These are phyloP conservation scores for Paecilomyces variotii DNA, from an alignment of 2,329 filamentous ascomycete species.

Conservation along the genomic window DNA sequence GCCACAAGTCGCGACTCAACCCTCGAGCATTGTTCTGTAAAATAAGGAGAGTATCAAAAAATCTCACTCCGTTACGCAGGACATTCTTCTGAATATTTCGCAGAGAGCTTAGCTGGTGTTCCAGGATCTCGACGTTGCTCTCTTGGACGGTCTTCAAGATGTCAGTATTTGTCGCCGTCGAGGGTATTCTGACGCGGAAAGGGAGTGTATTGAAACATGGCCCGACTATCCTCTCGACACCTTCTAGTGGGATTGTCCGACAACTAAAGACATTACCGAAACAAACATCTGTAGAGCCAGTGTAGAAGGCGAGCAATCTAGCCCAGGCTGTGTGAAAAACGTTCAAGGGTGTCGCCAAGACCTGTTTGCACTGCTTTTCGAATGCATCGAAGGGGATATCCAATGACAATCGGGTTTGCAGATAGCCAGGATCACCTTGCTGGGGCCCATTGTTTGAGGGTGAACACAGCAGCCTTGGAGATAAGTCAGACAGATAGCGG, in stretches of 20 bases:
- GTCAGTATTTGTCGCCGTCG: slow-evolving; percentile 44
- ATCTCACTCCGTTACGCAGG: slow-evolving; percentile 38
- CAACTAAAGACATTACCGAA: slow-evolving; percentile 85
- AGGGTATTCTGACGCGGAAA: slow-evolving; percentile 50
- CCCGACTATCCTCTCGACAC: slow-evolving; percentile 65
- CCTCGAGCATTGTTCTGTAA: slow-evolving; percentile 55
- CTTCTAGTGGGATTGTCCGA: slow-evolving; percentile 57
- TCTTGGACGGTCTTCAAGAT: slow-evolving; percentile 54
- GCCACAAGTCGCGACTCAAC: slow-evolving; percentile 45
- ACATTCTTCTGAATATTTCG: slow-evolving; percentile 57
- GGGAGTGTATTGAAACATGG: slow-evolving; percentile 91
- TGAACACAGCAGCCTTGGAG: slow-evolving; percentile 30
- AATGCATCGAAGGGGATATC: slow-evolving; percentile 38
- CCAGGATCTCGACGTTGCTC: slow-evolving; percentile 54
- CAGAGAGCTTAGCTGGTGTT: slow-evolving; percentile 67
- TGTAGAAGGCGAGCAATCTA: slow-evolving; percentile 51
- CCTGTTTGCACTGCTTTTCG: slow-evolving; percentile 42
- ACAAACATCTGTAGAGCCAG: slow-evolving; percentile 58
- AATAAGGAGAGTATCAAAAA: slow-evolving; percentile 77
- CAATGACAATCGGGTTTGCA: slow-evolving; percentile 13
- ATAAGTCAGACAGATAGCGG: slow-evolving; percentile 46
- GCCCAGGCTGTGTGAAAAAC: slow-evolving; percentile 68
- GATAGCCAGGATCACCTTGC: slow-evolving; percentile 7
- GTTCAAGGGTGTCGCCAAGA: slow-evolving; percentile 57
- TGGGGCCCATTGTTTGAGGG: neutral